Conservation (phyloP, 768 basidiomycete species). For the Lactarius hengduanensis region DNA sequence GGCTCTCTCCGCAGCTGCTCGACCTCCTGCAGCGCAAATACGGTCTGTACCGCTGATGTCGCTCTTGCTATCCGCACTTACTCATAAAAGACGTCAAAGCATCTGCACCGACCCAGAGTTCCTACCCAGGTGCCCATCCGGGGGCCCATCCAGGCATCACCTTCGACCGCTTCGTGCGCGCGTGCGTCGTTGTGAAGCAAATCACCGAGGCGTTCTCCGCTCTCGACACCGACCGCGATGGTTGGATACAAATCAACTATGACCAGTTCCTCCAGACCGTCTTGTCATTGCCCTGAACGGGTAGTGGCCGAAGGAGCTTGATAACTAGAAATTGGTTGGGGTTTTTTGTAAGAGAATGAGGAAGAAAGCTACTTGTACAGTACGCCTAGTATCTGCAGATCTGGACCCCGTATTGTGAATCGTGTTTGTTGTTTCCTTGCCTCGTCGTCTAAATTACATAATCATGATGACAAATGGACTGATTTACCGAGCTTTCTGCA, state of each 20-base stretch:
- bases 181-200: conserved; percentile 80
- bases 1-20: conserved; percentile 64
- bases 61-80: neutral
- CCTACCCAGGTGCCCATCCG: conserved; percentile 33
- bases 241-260: conserved; percentile 75
- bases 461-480: neutral
- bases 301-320: neutral
- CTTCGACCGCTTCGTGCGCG: conserved; percentile 85
- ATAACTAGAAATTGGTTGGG: neutral
- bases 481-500: neutral
- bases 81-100: conserved; percentile 46
- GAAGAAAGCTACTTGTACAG: conserved; percentile 1
- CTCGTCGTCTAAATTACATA: neutral
- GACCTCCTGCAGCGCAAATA: conserved; percentile 75
- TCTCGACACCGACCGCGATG: conserved; percentile 58
- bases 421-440: neutral
- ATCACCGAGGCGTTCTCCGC: conserved; percentile 67
- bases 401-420: neutral
- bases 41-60: conserved; percentile 43
- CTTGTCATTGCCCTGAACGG: conserved; percentile 53
- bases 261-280: conserved; percentile 72
- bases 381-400: neutral
- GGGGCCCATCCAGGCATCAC: conserved; percentile 57
- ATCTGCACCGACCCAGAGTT: conserved; percentile 33
- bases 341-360: neutral